Base-by-base conservation (phyloP, 2,329 filamentous ascomycete genomes). In the Trichoderma oligosporum region DNA sequence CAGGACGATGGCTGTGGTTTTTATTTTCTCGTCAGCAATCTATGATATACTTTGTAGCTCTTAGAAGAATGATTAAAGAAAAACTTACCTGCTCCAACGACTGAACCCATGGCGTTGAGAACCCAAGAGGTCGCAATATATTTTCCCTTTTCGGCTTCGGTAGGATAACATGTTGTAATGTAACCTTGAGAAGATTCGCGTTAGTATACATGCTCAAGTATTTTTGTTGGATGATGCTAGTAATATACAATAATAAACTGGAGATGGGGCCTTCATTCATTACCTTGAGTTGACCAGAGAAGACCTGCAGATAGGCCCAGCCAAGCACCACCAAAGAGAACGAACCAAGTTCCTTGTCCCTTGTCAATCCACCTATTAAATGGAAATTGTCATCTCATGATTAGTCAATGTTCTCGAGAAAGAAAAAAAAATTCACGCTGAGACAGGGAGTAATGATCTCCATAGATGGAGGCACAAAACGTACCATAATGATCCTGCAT, bases 81-180 rank as follows among this genome's bases (percentile, higher is more conserved):
- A n/a, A 48, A 41, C 44, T 7, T 48, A 56, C 54, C 42, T 12
- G 56, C 56, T 61, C 92, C 92, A 70, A 96, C 90, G 60, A 96
- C 91, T 65, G 86, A 91, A 64, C 92, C 92, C 59, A 92, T 73
- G 73, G 96, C 96, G 80, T 96, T 96, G 67, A 97, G 94, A 71
- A 91, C 85, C 92, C 92, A 96, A 75, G 96, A 96, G 76, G 85
- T 86, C 60, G 88, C 89, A 71, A 96, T 96, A 71, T 91, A 96
- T 60, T 86, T 85, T 42, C 92, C 92, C 78, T 96, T 96, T 62
- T 84, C 82, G 29, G 83, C 73, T 73, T 96, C 92, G 16, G 82
- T 78, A 2, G 91, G 91, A 71, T 96, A 96, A 39, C 88, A 86
- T 83, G 96, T 93, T 86, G 92, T 92, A 67, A 92, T 89, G 59